Evolutionary conservation across 352 stramenopile species (phyloP), one percentile per base, ranked within the genome.

Genomic region (Phytophthora colocasiae): DNA sequence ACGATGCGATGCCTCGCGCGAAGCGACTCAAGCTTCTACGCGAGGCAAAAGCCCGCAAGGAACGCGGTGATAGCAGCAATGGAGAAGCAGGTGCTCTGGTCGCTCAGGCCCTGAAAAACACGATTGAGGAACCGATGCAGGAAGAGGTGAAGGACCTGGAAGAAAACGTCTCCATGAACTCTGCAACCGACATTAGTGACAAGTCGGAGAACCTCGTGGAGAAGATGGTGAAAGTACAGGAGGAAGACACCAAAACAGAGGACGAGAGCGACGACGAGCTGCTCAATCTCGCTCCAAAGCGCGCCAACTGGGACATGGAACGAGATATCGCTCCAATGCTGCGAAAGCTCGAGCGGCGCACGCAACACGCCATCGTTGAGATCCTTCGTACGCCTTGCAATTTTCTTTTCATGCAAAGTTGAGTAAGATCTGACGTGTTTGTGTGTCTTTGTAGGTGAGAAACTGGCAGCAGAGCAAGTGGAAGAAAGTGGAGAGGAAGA

Each of bases 271-370:
- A 90, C 0, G 79, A 83, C 12, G 88, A 95, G 6, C 50, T 90
- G 26, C 58, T 96, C 49, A 87, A 85, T 36, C 68, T 96, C 2
- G 89, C 89, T 19, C 86, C 89, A 1, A 95, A 94, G 72, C 86
- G 85, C 19, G 86, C 87, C 17, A 96, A 94, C 55, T 96, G 87
- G 86, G 89, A 96, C 54, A 92, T 96, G 57, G 87, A 95, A 61
- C 83, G 89, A 26, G 87, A 94, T 47, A 91, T 96, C 55, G 89
- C 85, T 17, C 88, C 88, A 10, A 90, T 95, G 82, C 78, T 96
- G 32, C 92, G 93, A 70, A 96, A 92, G 58, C 73, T 96, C 15
- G 89, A 96, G 66, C 80, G 81, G 29, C 85, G 89, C 63, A 96
- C 89, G 41, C 89, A 95, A 64, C 87, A 95, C 58, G 78, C 83